phyloP scores from a whole-genome alignment of 2,329 filamentous ascomycete genomes.

The Hypomyces perniciosus region DNA sequence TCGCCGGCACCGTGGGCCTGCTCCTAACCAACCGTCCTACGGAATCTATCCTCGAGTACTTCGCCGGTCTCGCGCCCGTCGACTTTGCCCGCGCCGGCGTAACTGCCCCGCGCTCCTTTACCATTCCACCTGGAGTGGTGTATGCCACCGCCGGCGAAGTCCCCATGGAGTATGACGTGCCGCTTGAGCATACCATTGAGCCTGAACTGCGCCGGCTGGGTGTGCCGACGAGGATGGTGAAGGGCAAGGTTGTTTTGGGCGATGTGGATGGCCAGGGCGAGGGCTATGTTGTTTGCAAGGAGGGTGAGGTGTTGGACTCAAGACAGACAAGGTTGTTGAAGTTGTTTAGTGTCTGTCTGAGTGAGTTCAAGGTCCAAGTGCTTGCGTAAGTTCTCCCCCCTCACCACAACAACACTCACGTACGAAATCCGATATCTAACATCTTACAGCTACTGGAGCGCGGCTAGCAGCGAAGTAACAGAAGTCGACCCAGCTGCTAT shows the following conservation, averaged over 20 bases:
- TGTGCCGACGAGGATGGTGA: slow-evolving; percentile 81
- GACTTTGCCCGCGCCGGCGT: slow-evolving; percentile 91
- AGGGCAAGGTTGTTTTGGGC: slow-evolving; percentile 76
- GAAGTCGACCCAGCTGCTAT: slow-evolving; percentile 41
- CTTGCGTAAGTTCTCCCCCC: slow-evolving; percentile 52
- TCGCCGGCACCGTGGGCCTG: slow-evolving; percentile 80
- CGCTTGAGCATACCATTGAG: slow-evolving; percentile 82
- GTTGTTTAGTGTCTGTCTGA: slow-evolving; percentile 83
- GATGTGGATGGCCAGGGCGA: slow-evolving; percentile 47
- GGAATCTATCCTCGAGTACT: slow-evolving; percentile 62
- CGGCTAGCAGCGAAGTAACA: slow-evolving; percentile 53
- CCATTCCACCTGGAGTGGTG: slow-evolving; percentile 76
- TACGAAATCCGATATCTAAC: background rate
- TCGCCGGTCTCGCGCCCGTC: slow-evolving; percentile 63
- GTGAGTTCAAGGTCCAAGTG: slow-evolving; percentile 80
- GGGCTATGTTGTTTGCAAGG: slow-evolving; percentile 73
- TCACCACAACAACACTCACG: background rate
- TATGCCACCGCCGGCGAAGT: slow-evolving; percentile 77
- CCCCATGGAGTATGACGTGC: slow-evolving; percentile 73
- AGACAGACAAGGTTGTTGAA: slow-evolving; percentile 91
- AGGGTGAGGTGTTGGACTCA: slow-evolving; percentile 80
- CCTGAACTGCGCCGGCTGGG: slow-evolving; percentile 83
- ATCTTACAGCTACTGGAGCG: slow-evolving; percentile 51
- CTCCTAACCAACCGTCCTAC: slow-evolving; percentile 79
- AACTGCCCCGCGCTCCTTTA: slow-evolving; percentile 66